Base-by-base conservation (phyloP, 192 early-diverging fungal genomes). In the Obelidium mucronatum region DNA sequence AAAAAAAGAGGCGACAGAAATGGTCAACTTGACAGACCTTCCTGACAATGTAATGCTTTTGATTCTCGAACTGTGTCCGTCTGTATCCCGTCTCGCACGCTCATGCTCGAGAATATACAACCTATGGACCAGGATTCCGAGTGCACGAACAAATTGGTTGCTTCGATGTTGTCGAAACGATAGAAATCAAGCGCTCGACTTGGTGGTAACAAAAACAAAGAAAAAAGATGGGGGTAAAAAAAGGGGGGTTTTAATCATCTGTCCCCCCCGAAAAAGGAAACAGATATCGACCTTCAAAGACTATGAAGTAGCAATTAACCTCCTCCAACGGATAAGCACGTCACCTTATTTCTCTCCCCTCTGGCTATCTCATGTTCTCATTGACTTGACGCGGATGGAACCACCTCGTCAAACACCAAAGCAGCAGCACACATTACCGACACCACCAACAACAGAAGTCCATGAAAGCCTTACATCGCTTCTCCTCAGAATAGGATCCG, bases 281-380 rank as follows among this genome's bases (percentile, higher is more conserved):
- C 66, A 67, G 66, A 26, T 67, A 8, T 33, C 36, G 13, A 19
- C 42, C 17, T 67, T 67, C 36, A 26, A 36, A 42, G 66, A 67
- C 44, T 67, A 67, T 30, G 66, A 42, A 51, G 31, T 67, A n/a
- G 39, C 44, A 42, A 67, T 67, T 6, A 67, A 67, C 66, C 39
- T 67, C 6, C 66, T 67, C 24, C 19, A 51, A 15, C 40, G 66
- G 1, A n/a, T n/a, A n/a, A n/a, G n/a, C n/a, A n/a, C n/a, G n/a
- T n/a, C n/a, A n/a, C 11, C 48, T 1, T n/a, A 40, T 8, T n/a
- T n/a, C 48, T 2, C 19, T 67, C 30, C 66, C 6, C 31, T 67
- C 2, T 48, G 37, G 66, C 66, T 67, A 5, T 24, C 66, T 2
- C 66, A 67, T 19, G 66, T 67, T 33, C 30, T 67, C 11, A 34